Conservation (phyloP, 805 yeast genomes). For the Hyphopichia homilentoma region DNA sequence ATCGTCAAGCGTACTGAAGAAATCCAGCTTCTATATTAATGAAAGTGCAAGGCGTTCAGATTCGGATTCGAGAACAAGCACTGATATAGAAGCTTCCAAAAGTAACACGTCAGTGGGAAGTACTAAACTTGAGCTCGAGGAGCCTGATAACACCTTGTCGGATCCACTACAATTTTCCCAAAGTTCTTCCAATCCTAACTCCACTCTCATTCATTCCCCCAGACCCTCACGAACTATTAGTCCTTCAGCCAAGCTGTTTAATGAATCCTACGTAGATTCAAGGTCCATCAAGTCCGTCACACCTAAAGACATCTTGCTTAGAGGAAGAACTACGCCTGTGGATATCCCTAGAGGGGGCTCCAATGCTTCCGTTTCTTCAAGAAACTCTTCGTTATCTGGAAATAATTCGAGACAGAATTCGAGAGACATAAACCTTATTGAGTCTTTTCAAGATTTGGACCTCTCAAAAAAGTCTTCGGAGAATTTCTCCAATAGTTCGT, state of each 20-base stretch:
- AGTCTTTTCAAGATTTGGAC: constrained; percentile 25
- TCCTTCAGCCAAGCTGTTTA: constrained; percentile 17
- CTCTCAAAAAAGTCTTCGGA: constrained; percentile 21
- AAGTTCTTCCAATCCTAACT: not conserved
- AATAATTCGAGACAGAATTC: constrained; percentile 11
- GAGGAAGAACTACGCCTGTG: constrained; percentile 15
- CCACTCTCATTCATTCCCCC: constrained; percentile 23
- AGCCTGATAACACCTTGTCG: constrained; percentile 7
- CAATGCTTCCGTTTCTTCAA: constrained; percentile 4
- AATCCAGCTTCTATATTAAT: constrained; percentile 2
- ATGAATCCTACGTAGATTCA: constrained; percentile 7
- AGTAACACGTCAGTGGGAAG: constrained; percentile 7
- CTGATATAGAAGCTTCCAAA: not conserved
- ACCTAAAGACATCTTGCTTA: constrained; percentile 40
- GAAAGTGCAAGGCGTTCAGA: too few species aligned
- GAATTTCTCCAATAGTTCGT: constrained; percentile 15
- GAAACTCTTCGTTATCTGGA: constrained; percentile 4
- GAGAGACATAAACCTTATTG: constrained; percentile 17
- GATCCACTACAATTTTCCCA: constrained; percentile 3
- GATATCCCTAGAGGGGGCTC: constrained; percentile 1
- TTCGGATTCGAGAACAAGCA: not conserved
- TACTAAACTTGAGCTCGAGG: constrained; percentile 15
- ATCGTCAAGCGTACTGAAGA: constrained; percentile 1
- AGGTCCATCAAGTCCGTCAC: constrained; percentile 36
- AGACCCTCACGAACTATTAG: constrained; percentile 32